These are phyloP conservation scores for Herpetomonas tarakana DNA, from an alignment of 208 protist species.

Conservation along the genomic window DNA sequence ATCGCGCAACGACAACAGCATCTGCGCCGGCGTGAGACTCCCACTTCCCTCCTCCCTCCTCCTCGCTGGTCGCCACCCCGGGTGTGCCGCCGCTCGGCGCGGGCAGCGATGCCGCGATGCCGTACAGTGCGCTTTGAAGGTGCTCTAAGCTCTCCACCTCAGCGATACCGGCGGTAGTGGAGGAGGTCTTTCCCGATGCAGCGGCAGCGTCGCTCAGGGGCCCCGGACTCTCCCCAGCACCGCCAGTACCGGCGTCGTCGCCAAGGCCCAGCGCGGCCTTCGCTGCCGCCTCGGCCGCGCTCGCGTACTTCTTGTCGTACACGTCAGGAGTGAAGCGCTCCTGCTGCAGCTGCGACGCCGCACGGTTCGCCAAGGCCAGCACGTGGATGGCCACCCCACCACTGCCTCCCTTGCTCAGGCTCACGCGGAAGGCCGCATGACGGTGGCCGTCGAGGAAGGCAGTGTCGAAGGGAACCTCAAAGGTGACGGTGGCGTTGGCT, in stretches of 20 bases:
- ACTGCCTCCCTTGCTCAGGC: slow-evolving; percentile 20
- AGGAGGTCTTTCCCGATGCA: not conserved
- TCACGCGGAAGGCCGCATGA: slow-evolving; percentile 27
- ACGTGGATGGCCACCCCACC: slow-evolving; percentile 25
- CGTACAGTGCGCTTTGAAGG: slow-evolving; percentile 19
- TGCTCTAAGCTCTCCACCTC: slow-evolving; percentile 17
- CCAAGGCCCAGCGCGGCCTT: not conserved
- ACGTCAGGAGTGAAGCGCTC: slow-evolving; percentile 31
- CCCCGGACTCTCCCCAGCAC: not conserved
- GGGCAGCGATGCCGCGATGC: slow-evolving; percentile 18
- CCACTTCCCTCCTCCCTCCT: no score
- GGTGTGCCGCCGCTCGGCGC: not conserved
- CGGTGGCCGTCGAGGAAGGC: slow-evolving; percentile 38
- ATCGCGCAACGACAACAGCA: no score
- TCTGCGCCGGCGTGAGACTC: no score
- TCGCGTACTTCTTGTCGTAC: slow-evolving; percentile 30
- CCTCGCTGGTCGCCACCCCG: not conserved
- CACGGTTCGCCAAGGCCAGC: slow-evolving; percentile 26
- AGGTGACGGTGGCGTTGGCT: not conserved
- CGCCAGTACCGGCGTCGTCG: not conserved
- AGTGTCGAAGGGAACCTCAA: slow-evolving; percentile 11
- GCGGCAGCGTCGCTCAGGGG: not conserved
- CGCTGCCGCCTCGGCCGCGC: not conserved
- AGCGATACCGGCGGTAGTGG: not conserved
- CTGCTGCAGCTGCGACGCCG: slow-evolving; percentile 40